Evolutionary conservation across 2,329 filamentous ascomycete genomes (phyloP).

Genomic region (Clarireedia monteithiana): DNA sequence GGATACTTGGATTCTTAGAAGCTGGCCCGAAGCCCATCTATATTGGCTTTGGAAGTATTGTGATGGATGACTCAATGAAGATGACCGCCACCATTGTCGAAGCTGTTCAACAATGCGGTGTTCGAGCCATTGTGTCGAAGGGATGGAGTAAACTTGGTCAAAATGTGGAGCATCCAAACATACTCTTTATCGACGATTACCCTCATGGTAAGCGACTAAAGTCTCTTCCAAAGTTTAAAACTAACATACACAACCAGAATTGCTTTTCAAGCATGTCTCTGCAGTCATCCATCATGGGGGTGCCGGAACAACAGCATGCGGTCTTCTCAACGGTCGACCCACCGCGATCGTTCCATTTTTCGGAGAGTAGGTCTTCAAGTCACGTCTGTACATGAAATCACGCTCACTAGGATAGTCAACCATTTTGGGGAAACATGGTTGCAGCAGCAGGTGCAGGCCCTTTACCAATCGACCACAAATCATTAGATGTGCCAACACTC

Average conservation of each 20-base stretch:
- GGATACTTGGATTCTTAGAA: slow-evolving; percentile 40
- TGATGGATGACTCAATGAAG: slow-evolving; percentile 59
- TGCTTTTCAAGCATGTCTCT: slow-evolving; percentile 60
- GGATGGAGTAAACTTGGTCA: slow-evolving; percentile 67
- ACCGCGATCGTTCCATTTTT: slow-evolving; percentile 65
- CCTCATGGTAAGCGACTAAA: slow-evolving; percentile 44
- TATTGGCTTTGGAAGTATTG: slow-evolving; percentile 70
- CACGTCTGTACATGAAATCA: not conserved
- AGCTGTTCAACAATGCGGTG: slow-evolving; percentile 54
- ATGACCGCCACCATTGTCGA: slow-evolving; percentile 66
- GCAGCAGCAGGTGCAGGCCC: slow-evolving; percentile 57
- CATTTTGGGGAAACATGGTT: slow-evolving; percentile 70
- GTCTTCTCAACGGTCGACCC: slow-evolving; percentile 61
- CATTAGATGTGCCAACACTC: slow-evolving; percentile 53
- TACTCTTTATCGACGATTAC: slow-evolving; percentile 65
- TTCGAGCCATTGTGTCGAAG: slow-evolving; percentile 64
- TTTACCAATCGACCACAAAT: slow-evolving; percentile 59
- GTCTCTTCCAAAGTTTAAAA: too few relatives aligned
- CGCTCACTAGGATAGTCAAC: slow-evolving; percentile 35
- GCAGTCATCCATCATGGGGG: slow-evolving; percentile 3
- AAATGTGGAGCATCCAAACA: slow-evolving; percentile 45
- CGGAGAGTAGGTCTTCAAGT: slow-evolving; percentile 40
- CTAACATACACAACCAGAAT: slow-evolving; percentile 34
- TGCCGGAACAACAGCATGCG: slow-evolving; percentile 52
- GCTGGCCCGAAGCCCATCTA: slow-evolving; percentile 56